Base-by-base conservation (phyloP, 2,329 filamentous ascomycete genomes). In the Lasiodiplodia theobromae region DNA sequence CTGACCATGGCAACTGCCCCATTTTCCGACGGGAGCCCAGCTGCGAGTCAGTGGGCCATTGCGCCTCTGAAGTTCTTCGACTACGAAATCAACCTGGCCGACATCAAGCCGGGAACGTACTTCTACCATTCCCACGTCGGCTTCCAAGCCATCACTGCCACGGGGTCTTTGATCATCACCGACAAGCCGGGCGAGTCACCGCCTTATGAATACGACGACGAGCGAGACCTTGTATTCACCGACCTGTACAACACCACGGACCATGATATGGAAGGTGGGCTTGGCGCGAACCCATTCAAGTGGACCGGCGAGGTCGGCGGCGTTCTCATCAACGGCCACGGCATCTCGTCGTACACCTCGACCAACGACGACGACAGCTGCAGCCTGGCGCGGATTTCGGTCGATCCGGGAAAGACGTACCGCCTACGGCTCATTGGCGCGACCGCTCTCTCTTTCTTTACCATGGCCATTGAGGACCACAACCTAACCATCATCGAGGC, bases 41-140 rank as follows among this genome's bases (percentile, higher is more conserved):
- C 82, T 37, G 88, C 86, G 2, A 84, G 84, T 21, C 89, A 91
- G 72, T 92, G 89, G 89, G 88, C 89, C 0, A 90, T 91, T 47
- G 84, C 87, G 0, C 83, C 88, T 0, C 77, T 81, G 0, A 83
- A 87, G 69, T 91, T 86, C 77, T 91, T 91, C 75, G 89, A 91
- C 78, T 91, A 91, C 73, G 88, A 91, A 73, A 78, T 91, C 3
- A 82, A 82, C 18, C 84, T 87, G 0, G 77, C 85, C 3, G 53
- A 75, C 1, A 85, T 84, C 6, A 84, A 87, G 66, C 85, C 87
- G 0, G 89, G 89, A 4, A 88, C 88, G 0, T 91, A 90, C 73
- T 91, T 89, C 74, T 91, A 91, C 73, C 89, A 91, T 73, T 90
- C 88, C 0, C 89, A 91, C 70, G 82, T 91, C 18, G 88, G 84